Percentiles rank a stretch among this genome's conserved stretches.
These are phyloP conservation scores for Candida adriatica DNA, from an alignment of 805 yeast genomes.

Conservation along the genomic window DNA sequence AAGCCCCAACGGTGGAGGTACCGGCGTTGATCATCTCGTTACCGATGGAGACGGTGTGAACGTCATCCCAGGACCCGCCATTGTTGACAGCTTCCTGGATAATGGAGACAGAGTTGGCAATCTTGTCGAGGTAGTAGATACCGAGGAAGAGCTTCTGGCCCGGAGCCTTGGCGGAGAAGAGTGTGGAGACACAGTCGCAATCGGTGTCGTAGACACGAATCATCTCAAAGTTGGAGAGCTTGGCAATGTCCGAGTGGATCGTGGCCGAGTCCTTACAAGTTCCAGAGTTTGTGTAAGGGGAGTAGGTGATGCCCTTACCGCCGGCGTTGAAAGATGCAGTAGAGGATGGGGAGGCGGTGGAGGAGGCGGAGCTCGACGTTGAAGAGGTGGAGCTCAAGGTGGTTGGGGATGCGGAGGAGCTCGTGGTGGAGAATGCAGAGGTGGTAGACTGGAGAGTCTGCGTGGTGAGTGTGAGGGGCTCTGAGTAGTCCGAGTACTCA, in stretches of 20 bases:
- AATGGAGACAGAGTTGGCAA: constrained; percentile 34
- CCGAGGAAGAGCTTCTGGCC: constrained; percentile 53
- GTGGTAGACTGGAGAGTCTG: constrained; percentile 1
- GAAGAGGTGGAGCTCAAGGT: constrained; percentile 11
- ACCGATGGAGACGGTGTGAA: constrained; percentile 55
- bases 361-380: constrained; percentile 9
- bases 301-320: constrained; percentile 56
- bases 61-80: constrained; percentile 48
- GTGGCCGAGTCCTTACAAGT: constrained; percentile 44
- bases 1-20: constrained; percentile 37
- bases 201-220: constrained; percentile 61
- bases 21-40: constrained; percentile 59
- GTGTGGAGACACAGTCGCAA: constrained; percentile 49
- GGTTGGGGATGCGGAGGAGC: too few species aligned
- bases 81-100: constrained; percentile 39
- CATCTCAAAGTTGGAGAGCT: constrained; percentile 37
- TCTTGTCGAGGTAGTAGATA: constrained; percentile 42
- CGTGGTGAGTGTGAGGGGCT: neutral
- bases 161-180: constrained; percentile 40
- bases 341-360: constrained; percentile 13
- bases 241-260: constrained; percentile 40
- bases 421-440: constrained; percentile 9
- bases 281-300: constrained; percentile 53
- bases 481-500: neutral
- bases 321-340: constrained; percentile 20